Conservation (phyloP, 768 basidiomycete species). For the Exsudoporus frostii region DNA sequence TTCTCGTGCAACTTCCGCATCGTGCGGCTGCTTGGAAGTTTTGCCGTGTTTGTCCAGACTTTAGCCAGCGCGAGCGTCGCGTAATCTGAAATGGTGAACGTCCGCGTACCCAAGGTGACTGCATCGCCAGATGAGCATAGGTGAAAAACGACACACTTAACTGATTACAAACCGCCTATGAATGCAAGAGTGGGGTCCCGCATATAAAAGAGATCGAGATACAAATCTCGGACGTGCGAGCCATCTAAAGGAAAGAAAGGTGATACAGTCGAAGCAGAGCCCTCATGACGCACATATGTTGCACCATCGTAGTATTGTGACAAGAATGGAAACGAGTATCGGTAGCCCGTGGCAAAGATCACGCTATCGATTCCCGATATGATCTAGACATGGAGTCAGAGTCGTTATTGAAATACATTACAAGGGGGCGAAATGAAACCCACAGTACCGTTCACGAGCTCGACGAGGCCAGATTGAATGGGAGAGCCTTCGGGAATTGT, state of each 20-base stretch:
- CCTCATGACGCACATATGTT: neutral
- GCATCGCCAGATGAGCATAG: neutral
- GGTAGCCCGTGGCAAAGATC: conserved; percentile 12
- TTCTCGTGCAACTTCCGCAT: conserved; percentile 3
- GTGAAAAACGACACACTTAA: neutral
- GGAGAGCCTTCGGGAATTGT: conserved; percentile 5
- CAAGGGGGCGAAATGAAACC: neutral
- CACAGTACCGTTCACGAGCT: conserved; percentile 17
- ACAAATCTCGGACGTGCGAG: conserved; percentile 10
- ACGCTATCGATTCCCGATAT: conserved; percentile 11
- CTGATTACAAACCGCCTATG: neutral
- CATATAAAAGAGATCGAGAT: conserved; percentile 14
- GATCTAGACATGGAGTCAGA: neutral
- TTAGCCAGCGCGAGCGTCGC: conserved; percentile 9
- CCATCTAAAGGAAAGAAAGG: conserved; percentile 11
- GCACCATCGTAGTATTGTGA: conserved; percentile 15
- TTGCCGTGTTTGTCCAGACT: conserved; percentile 14
- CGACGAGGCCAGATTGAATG: conserved; percentile 13
- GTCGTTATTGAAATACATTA: neutral
- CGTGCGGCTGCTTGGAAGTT: neutral
- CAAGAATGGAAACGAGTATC: conserved; percentile 16
- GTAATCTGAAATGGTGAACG: neutral
- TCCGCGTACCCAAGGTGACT: neutral
- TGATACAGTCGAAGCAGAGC: neutral
- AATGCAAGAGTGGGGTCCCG: conserved; percentile 16